Base-by-base conservation (phyloP, 148 eudicot genomes). In the Dianthus caryophyllus region DNA sequence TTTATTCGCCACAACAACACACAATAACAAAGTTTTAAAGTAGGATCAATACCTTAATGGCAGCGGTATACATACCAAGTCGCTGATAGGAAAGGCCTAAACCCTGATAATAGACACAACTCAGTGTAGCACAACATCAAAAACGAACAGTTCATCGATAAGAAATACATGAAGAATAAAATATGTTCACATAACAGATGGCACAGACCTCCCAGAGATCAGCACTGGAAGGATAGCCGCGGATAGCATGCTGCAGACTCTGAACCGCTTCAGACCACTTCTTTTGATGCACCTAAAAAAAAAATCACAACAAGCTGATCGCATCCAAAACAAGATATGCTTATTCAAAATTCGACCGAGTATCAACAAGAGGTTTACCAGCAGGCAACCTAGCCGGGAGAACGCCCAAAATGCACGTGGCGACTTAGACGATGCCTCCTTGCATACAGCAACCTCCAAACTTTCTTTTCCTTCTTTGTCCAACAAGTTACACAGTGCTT, bases 391-490 rank as follows among this genome's bases (percentile, higher is more conserved):
- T 70, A 88, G 52, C 79, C 96, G 85, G 26, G 84, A 79, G 46
- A 85, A 85, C 59, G 99, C 97, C 99, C 97, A 94, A 68, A 88
- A 94, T 22, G 97, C 96, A 78, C 96, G 87, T 20, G 99, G 88
- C 4, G 97, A 90, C 80, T 85, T 90, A 57, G 76, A 83, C 1
- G 85, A 83, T 50, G 99, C 96, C 69, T 90, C 97, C n/a, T 81
- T 81, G 68, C 99, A 94, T 27, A 88, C 82, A 59, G 91, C 81
- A 66, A 90, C 24, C 83, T 86, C 87, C 74, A 94, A 81, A 79
- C 87, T 94, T 70, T 86, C 96, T 74, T 85, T 88, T 21, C 97
- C 93, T 48, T 68, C 84, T 72, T 65, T 66, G 61, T 94, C 97
- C 77, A 88, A 68, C 82, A 90, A 65, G 77, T 94, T 88, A 78